Evolutionary conservation across 305 asterid genomes (phyloP).

Genomic region (Fraxinus sp.): DNA sequence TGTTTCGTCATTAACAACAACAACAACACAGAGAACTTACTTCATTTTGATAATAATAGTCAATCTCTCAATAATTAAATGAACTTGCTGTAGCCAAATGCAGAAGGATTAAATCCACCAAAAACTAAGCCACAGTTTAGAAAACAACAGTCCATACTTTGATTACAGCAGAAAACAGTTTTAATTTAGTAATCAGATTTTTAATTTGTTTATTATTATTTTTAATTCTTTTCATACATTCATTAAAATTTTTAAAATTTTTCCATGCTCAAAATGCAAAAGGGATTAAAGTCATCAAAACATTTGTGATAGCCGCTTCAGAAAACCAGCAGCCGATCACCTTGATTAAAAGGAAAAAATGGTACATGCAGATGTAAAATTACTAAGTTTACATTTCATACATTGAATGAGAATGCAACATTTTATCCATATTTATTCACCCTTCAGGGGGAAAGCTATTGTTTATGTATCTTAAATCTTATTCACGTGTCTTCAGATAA

Average conservation of each 20-base stretch:
- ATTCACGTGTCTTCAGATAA: not conserved
- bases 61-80: not conserved
- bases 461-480: not conserved
- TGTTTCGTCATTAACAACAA: not conserved
- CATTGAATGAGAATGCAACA: not conserved
- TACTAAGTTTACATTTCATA: not conserved
- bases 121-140: not conserved
- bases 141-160: not conserved
- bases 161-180: not conserved
- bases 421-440: not conserved
- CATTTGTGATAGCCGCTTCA: not conserved
- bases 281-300: not conserved
- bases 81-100: not conserved
- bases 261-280: not conserved
- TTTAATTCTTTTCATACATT: not conserved
- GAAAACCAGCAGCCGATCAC: not conserved
- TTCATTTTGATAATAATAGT: not conserved
- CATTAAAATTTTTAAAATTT: not conserved
- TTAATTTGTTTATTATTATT: too few species aligned
- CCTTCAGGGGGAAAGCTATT: not conserved
- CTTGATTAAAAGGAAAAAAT: not conserved
- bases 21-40: not conserved
- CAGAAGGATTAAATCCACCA: not conserved
- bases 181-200: not conserved
- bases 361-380: not conserved